Percentiles rank a stretch among this genome's conserved stretches.
Evolutionary conservation across 176 grass and related monocot genomes (phyloP).

Genomic region (Phragmites australis): DNA sequence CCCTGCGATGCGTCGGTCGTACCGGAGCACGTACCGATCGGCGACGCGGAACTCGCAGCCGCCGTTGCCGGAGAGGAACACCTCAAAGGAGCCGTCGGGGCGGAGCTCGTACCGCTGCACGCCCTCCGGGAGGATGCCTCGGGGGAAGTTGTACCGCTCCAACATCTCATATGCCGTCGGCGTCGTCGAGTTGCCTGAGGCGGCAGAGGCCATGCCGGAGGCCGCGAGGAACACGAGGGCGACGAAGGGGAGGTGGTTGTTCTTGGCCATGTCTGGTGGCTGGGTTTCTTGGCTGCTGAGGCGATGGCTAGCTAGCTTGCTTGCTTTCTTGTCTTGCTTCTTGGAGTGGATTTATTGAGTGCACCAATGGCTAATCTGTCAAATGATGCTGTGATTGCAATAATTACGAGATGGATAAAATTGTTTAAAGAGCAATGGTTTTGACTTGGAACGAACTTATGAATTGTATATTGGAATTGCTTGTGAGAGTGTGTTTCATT

Average conservation of each 20-base stretch:
- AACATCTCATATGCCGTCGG: slow-evolving; percentile 73
- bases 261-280: slow-evolving; percentile 14
- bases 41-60: slow-evolving; percentile 24
- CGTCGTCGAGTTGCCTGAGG: neutral
- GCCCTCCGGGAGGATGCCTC: slow-evolving; percentile 65
- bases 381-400: no score
- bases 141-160: slow-evolving; percentile 63
- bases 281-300: no score
- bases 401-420: no score
- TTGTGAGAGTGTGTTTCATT: no score
- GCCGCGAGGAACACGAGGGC: neutral
- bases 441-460: no score
- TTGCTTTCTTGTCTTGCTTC: no score
- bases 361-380: no score
- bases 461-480: no score
- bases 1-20: slow-evolving; percentile 43
- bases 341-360: no score
- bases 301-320: no score
- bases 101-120: slow-evolving; percentile 42
- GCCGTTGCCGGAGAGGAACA: slow-evolving; percentile 39
- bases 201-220: neutral
- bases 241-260: neutral
- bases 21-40: slow-evolving; percentile 37
- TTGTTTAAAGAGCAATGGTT: no score
- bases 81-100: slow-evolving; percentile 53